Conservation (phyloP, 441 rosid species). For the Euphorbia corollata region DNA sequence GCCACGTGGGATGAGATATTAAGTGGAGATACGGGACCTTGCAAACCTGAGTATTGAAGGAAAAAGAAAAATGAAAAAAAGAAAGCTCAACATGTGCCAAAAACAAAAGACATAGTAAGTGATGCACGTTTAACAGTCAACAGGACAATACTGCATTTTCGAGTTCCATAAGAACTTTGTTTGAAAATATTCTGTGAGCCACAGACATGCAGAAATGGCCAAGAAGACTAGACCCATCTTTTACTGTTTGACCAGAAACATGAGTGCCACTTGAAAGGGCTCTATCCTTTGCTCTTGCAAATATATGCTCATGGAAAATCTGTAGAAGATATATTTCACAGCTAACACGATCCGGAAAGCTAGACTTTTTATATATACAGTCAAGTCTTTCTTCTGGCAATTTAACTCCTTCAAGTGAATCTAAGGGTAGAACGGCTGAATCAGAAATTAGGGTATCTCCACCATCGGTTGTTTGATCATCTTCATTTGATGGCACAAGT, state of each 20-base stretch:
- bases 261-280: constrained; percentile 31
- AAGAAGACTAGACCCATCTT: constrained; percentile 57
- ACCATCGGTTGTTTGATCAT: constrained; percentile 31
- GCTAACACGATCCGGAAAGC: constrained; percentile 47
- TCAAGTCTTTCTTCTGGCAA: constrained; percentile 33
- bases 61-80: constrained; percentile 6
- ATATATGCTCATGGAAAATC: constrained; percentile 60
- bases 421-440: constrained; percentile 33
- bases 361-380: constrained; percentile 30
- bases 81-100: background rate
- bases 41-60: constrained; percentile 43
- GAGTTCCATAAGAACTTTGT: constrained; percentile 58
- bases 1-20: constrained; percentile 90
- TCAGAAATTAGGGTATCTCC: constrained; percentile 28
- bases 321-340: constrained; percentile 79
- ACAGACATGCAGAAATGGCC: constrained; percentile 81
- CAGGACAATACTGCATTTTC: constrained; percentile 63
- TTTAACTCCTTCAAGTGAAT: constrained; percentile 40
- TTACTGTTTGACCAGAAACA: constrained; percentile 40
- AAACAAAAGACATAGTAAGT: constrained; percentile 9
- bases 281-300: constrained; percentile 44
- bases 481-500: constrained; percentile 42
- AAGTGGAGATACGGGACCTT: constrained; percentile 81
- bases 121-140: constrained; percentile 11
- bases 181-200: constrained; percentile 76